Conservation (phyloP, 176 grass and related monocot species). For the Neostapfia colusana region DNA sequence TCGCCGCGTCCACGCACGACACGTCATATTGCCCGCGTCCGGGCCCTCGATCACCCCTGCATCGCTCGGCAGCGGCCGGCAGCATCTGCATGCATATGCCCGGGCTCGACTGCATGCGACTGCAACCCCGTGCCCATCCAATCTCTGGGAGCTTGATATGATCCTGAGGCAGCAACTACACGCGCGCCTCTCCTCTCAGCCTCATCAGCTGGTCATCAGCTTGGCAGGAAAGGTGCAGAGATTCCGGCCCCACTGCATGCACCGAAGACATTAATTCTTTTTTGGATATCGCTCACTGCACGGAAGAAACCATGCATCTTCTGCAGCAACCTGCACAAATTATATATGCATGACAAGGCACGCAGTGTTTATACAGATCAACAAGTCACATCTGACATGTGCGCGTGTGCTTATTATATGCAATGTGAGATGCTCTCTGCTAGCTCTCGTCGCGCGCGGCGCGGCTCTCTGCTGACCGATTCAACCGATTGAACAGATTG, state of each 20-base stretch:
- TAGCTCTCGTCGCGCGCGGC: slow-evolving; percentile 7
- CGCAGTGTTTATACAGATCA: not conserved
- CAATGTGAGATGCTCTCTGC: slow-evolving; percentile 38
- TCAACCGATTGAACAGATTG: slow-evolving; percentile 7
- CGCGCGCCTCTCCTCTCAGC: not conserved
- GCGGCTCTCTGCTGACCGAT: slow-evolving; percentile 44
- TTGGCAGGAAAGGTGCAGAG: slow-evolving; percentile 26
- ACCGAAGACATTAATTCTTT: slow-evolving; percentile 35
- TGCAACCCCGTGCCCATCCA: slow-evolving; percentile 2
- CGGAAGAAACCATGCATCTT: not conserved
- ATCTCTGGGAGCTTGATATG: not conserved
- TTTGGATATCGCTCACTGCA: slow-evolving; percentile 12
- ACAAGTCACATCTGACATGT: slow-evolving; percentile 17
- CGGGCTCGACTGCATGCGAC: slow-evolving; percentile 6
- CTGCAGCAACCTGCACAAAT: not conserved
- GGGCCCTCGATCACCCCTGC: slow-evolving; percentile 17
- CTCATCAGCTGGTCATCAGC: not conserved
- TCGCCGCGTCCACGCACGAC: slow-evolving; percentile 14
- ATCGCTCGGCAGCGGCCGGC: no score
- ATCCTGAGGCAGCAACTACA: slow-evolving; percentile 9
- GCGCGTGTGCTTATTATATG: slow-evolving; percentile 42
- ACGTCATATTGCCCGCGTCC: slow-evolving; percentile 22
- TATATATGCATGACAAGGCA: not conserved
- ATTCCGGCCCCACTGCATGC: slow-evolving; percentile 27
- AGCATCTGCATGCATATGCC: not conserved